Evolutionary conservation across 495 filamentous ascomycete genomes (phyloP).

Genomic region (Xylaria cubensis): DNA sequence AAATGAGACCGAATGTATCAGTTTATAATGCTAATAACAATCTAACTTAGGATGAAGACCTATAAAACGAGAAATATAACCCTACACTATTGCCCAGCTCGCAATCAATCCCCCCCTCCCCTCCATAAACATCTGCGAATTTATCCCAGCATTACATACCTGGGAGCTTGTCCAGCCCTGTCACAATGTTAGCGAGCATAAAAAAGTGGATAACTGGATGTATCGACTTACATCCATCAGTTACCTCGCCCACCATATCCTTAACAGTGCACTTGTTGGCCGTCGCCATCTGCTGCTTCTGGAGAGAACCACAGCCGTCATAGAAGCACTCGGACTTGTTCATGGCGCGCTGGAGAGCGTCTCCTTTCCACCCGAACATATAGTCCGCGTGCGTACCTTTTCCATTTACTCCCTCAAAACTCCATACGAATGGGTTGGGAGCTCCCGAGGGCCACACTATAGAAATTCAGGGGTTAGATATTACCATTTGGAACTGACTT

Average conservation of each 20-base stretch:
- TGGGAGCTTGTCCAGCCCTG: conserved; percentile 18
- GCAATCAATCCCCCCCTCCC: background rate
- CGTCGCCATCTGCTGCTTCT: conserved; percentile 49
- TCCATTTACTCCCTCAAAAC: conserved; percentile 50
- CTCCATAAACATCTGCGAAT: background rate
- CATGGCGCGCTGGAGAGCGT: conserved; percentile 52
- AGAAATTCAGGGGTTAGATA: background rate
- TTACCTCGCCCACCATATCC: conserved; percentile 49
- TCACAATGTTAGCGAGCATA: conserved; percentile 5
- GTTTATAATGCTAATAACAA: background rate
- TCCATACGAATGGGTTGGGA: conserved; percentile 56
- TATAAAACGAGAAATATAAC: background rate
- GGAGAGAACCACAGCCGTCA: conserved; percentile 51
- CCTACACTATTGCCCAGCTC: background rate
- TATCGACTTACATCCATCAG: conserved; percentile 41
- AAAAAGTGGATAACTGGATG: background rate
- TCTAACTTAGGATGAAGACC: background rate
- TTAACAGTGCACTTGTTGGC: conserved; percentile 53
- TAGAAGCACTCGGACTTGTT: conserved; percentile 51
- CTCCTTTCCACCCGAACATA: conserved; percentile 55
- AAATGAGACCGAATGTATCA: background rate
- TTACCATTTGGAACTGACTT: background rate
- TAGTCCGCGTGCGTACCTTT: conserved; percentile 56
- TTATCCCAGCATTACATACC: conserved; percentile 1
- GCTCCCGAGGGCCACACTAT: conserved; percentile 51